Conservation (phyloP, 2,329 filamentous ascomycete species). For the Nemania sp. region DNA sequence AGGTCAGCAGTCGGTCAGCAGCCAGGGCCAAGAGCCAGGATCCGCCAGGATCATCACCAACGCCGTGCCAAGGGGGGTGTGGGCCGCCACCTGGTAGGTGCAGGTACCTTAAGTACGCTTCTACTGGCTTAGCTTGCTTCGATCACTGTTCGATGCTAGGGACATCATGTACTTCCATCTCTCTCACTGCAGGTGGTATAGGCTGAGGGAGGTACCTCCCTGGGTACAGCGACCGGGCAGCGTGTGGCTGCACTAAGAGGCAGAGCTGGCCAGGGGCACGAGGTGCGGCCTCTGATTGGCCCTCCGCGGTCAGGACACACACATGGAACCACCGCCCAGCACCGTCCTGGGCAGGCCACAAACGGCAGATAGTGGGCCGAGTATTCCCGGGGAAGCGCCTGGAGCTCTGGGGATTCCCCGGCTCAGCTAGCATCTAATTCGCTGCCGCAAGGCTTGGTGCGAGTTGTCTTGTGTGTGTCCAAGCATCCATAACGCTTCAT, state of each 20-base stretch:
- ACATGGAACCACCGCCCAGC: no score
- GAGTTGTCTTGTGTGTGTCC: constrained; percentile 31
- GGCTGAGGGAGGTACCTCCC: no score
- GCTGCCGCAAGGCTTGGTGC: constrained; percentile 24
- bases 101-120: background rate
- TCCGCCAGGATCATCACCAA: constrained; percentile 23
- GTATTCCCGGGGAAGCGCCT: constrained; percentile 7
- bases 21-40: constrained; percentile 16
- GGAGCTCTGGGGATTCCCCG: constrained; percentile 9
- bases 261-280: constrained; percentile 21
- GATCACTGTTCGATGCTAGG: no score
- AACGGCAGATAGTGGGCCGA: background rate
- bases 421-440: constrained; percentile 22
- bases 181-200: no score
- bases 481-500: constrained; percentile 22
- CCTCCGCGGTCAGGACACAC: background rate
- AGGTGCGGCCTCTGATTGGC: constrained; percentile 30
- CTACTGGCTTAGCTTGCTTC: no score
- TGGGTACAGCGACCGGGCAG: no score
- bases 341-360: background rate
- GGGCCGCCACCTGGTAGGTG: no score
- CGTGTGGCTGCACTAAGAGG: no score
- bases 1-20: constrained; percentile 24
- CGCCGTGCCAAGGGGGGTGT: background rate
- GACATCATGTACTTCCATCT: no score